These are phyloP conservation scores for Teratosphaeria viscida DNA, from an alignment of 2,329 filamentous ascomycete genomes.

Conservation along the genomic window DNA sequence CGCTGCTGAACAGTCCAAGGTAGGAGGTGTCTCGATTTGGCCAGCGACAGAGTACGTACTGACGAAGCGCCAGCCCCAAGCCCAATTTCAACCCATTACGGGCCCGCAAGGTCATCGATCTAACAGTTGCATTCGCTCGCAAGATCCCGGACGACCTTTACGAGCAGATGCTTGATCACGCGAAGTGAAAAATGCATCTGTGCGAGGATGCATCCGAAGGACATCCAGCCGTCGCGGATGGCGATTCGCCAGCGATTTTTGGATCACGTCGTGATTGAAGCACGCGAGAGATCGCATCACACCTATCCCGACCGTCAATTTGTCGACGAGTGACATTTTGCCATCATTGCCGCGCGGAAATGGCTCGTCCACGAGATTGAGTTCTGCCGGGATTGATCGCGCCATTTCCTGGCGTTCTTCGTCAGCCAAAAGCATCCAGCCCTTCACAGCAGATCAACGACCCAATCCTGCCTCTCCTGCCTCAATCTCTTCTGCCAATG, in stretches of 20 bases:
- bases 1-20: slow-evolving; percentile 76
- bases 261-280: not conserved
- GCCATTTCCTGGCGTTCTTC: not conserved
- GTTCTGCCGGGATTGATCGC: not conserved
- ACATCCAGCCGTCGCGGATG: not conserved
- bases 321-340: not conserved
- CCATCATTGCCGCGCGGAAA: not conserved
- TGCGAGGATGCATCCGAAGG: not conserved
- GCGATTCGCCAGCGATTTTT: not conserved
- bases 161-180: slow-evolving; percentile 78
- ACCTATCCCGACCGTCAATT: not conserved
- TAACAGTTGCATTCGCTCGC: slow-evolving; percentile 75
- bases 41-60: slow-evolving; percentile 11
- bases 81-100: slow-evolving; percentile 33
- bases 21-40: slow-evolving; percentile 32
- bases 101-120: slow-evolving; percentile 28
- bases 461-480: not conserved
- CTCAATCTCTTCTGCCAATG: not conserved
- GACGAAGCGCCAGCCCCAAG: slow-evolving; percentile 58
- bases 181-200: slow-evolving; percentile 43
- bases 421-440: not conserved
- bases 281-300: not conserved
- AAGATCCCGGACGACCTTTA: slow-evolving; percentile 89
- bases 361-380: not conserved
- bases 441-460: not conserved